phyloP scores from a whole-genome alignment of 2,329 filamentous ascomycete genomes.

The Ascochyta koolunga region DNA sequence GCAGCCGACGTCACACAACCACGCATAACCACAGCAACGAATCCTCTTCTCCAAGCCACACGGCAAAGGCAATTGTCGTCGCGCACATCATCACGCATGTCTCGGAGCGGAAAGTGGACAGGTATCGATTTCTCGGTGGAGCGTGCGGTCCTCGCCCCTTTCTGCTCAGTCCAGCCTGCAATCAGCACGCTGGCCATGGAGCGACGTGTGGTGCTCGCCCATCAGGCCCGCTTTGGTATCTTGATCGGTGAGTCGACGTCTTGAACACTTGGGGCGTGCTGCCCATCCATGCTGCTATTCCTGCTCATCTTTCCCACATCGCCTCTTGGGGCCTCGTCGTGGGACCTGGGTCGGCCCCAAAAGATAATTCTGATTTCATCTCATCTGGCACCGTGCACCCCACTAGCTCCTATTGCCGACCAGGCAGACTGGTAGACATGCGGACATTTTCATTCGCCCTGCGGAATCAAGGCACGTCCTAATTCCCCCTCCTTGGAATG shows the following conservation, averaged over 20 bases:
- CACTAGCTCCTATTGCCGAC: constrained; percentile 2
- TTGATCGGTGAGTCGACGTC: background rate
- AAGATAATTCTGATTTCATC: too few species aligned
- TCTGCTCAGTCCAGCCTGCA: background rate
- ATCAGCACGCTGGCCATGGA: background rate
- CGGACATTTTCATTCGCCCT: background rate
- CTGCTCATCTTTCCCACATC: constrained; percentile 3
- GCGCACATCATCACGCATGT: background rate
- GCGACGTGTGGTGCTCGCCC: constrained; percentile 6
- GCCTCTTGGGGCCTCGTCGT: background rate
- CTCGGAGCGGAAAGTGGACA: background rate
- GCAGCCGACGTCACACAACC: constrained; percentile 19
- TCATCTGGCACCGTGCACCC: constrained; percentile 1
- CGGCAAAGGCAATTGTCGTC: constrained; percentile 4
- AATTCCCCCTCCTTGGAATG: background rate
- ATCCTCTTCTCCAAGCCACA: constrained; percentile 15
- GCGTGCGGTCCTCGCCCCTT: constrained; percentile 8
- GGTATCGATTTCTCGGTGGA: background rate
- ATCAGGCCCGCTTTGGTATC: constrained; percentile 1
- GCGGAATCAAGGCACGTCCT: background rate
- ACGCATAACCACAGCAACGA: constrained; percentile 15
- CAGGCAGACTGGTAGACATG: background rate
- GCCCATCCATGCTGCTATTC: constrained; percentile 1
- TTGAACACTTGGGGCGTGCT: constrained; percentile 13
- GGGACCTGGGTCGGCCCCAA: too few species aligned